Conservation (phyloP, 352 stramenopile species). For the Pythium phragmiticola region DNA sequence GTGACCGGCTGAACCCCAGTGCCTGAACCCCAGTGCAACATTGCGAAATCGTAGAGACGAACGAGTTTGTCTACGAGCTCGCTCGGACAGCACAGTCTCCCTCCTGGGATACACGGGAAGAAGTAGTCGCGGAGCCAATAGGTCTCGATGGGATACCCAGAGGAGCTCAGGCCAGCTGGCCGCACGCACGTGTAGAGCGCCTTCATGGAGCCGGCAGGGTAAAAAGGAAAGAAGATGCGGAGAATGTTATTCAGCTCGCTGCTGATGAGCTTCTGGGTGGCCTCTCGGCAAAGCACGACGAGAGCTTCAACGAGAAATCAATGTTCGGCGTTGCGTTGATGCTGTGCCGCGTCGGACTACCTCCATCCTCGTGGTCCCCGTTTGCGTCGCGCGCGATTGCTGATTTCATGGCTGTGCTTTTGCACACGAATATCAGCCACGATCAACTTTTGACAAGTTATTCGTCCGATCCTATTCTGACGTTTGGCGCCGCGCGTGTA, state of each 20-base stretch:
- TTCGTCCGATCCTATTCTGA: slow-evolving; percentile 28
- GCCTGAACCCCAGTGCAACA: neutral
- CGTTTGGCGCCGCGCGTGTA: slow-evolving; percentile 28
- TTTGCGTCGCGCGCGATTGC: slow-evolving; percentile 26
- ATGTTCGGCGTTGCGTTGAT: slow-evolving; percentile 25
- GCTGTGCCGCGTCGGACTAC: slow-evolving; percentile 33
- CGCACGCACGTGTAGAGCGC: neutral
- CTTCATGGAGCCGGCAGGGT: neutral
- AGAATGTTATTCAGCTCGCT: slow-evolving; percentile 9
- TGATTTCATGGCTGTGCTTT: slow-evolving; percentile 32
- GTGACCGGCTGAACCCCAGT: neutral
- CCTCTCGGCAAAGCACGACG: neutral
- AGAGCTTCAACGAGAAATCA: slow-evolving; percentile 13
- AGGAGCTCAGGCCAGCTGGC: too few species aligned
- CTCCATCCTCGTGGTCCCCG: slow-evolving; percentile 19
- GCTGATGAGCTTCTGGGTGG: slow-evolving; percentile 10
- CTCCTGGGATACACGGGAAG: neutral
- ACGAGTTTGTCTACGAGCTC: neutral
- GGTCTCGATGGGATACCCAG: neutral
- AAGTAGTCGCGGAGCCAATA: neutral
- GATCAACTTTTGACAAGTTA: slow-evolving; percentile 25
- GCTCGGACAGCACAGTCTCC: too few species aligned
- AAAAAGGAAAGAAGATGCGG: too few species aligned
- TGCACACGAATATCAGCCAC: slow-evolving; percentile 17
- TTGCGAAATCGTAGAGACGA: neutral